These are phyloP conservation scores for Scheffersomyces lignicola DNA, from an alignment of 1,139 yeast genomes.

Conservation along the genomic window DNA sequence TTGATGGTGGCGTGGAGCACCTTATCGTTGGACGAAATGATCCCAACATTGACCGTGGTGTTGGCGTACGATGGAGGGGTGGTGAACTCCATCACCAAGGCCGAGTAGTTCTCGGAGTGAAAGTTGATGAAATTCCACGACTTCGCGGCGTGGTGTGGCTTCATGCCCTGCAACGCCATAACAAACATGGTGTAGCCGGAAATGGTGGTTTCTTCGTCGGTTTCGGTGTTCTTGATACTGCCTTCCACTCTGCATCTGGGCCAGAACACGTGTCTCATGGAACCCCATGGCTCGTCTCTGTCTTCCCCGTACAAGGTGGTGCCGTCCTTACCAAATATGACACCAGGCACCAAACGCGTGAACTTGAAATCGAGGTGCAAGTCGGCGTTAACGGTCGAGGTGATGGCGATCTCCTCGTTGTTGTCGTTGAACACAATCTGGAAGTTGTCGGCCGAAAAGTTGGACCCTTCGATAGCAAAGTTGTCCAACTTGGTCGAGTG, in stretches of 20 bases:
- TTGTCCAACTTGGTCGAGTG: slow-evolving; percentile 87
- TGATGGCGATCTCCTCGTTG: slow-evolving; percentile 57
- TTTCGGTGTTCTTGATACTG: slow-evolving; percentile 40
- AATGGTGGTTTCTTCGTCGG: slow-evolving; percentile 33
- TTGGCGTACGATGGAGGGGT: slow-evolving; percentile 89
- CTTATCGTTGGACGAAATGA: slow-evolving; percentile 63
- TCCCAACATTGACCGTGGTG: slow-evolving; percentile 79
- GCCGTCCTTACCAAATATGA: slow-evolving; percentile 90
- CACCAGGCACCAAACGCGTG: slow-evolving; percentile 69
- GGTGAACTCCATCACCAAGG: slow-evolving; percentile 90
- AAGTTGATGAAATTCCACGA: slow-evolving; percentile 93
- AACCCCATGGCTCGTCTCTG: slow-evolving; percentile 86
- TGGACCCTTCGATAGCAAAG: slow-evolving; percentile 72
- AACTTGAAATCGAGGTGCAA: slow-evolving; percentile 72
- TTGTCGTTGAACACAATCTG: slow-evolving; percentile 61
- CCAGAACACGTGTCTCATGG: slow-evolving; percentile 96
- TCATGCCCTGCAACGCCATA: slow-evolving; percentile 99
- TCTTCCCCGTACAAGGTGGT: slow-evolving; percentile 83
- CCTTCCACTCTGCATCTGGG: slow-evolving; percentile 81
- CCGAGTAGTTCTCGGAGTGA: slow-evolving; percentile 74
- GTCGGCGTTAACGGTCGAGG: slow-evolving; percentile 60
- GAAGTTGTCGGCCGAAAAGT: slow-evolving; percentile 74
- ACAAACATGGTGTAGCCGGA: slow-evolving; percentile 77
- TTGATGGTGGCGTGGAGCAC: slow-evolving; percentile 66
- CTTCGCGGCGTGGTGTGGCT: slow-evolving; percentile 98